Percentiles rank a stretch among this genome's conserved stretches.
Conservation (phyloP, 179 eudicot genomes). For the Patellifolia procumbens region DNA sequence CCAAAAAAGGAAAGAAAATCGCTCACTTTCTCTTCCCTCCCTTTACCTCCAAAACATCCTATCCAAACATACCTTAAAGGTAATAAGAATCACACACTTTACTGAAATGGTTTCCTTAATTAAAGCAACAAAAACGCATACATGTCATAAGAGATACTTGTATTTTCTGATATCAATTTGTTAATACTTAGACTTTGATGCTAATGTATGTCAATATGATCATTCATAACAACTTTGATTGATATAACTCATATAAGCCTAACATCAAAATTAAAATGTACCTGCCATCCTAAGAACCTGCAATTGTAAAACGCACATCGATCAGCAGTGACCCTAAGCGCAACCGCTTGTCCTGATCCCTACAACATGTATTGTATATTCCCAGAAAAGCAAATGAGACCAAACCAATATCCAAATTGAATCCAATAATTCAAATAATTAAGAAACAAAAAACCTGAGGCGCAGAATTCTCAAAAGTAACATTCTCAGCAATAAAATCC, state of each 20-base stretch:
- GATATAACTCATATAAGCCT: too few relatives aligned
- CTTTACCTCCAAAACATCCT: too few relatives aligned
- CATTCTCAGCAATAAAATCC: conserved; percentile 87
- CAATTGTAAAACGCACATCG: conserved; percentile 86
- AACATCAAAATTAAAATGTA: too few relatives aligned
- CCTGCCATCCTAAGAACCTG: conserved; percentile 97
- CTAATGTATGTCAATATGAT: too few relatives aligned
- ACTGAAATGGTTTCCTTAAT: not conserved
- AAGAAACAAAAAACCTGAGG: too few relatives aligned
- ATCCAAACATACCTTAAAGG: too few relatives aligned
- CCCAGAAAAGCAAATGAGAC: not conserved
- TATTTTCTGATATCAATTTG: not conserved
- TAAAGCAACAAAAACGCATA: not conserved
- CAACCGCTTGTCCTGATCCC: conserved; percentile 98
- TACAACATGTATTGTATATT: conserved; percentile 13
- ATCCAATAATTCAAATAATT: not conserved
- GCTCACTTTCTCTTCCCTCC: too few relatives aligned
- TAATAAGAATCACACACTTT: not conserved
- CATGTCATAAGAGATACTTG: not conserved
- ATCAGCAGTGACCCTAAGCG: conserved; percentile 82
- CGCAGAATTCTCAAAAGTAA: conserved; percentile 89
- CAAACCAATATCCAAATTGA: not conserved
- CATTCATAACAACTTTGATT: too few relatives aligned
- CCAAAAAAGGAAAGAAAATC: too few relatives aligned
- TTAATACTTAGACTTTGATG: not conserved